Percentiles rank a stretch among this genome's conserved stretches.
phyloP scores from a whole-genome alignment of 2,329 filamentous ascomycete genomes.

The Nemania sp. region DNA sequence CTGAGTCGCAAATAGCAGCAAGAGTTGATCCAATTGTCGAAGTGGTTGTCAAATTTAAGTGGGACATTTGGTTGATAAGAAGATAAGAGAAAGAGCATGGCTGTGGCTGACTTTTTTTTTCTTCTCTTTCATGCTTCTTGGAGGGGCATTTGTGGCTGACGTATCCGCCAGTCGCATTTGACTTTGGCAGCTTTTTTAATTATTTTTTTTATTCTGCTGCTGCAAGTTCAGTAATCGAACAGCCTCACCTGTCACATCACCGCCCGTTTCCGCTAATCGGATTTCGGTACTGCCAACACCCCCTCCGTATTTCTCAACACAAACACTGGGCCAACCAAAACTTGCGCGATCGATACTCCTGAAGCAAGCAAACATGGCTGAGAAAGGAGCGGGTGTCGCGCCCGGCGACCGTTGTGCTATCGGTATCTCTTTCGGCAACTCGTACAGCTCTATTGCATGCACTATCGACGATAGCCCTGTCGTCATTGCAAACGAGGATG shows the following conservation, averaged over 20 bases:
- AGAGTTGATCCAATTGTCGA: neutral
- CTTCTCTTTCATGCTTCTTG: slow-evolving; percentile 31
- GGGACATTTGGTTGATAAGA: slow-evolving; percentile 11
- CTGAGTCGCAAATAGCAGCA: too few relatives aligned
- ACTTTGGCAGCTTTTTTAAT: slow-evolving; percentile 9
- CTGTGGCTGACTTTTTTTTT: slow-evolving; percentile 35
- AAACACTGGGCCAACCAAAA: neutral
- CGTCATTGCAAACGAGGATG: slow-evolving; percentile 99
- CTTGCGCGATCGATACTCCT: neutral
- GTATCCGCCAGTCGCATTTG: slow-evolving; percentile 21
- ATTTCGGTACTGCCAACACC: slow-evolving; percentile 21
- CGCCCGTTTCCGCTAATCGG: slow-evolving; percentile 23
- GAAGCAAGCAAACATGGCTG: slow-evolving; percentile 37
- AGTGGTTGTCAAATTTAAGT: slow-evolving; percentile 14
- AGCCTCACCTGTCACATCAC: slow-evolving; percentile 32
- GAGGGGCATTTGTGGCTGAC: slow-evolving; percentile 49
- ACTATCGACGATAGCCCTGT: slow-evolving; percentile 94
- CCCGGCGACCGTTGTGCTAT: slow-evolving; percentile 78
- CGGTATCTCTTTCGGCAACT: slow-evolving; percentile 97
- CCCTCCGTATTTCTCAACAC: slow-evolving; percentile 17
- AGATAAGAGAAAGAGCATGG: slow-evolving; percentile 11
- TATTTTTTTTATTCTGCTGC: slow-evolving; percentile 43
- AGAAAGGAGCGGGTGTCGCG: slow-evolving; percentile 59
- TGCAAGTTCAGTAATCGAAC: slow-evolving; percentile 39
- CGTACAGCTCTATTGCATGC: slow-evolving; percentile 96